Evolutionary conservation across 23 red algal genomes (phyloP), one percentile per base, ranked within the genome.

Genomic region (Gracilaria domingensis): DNA sequence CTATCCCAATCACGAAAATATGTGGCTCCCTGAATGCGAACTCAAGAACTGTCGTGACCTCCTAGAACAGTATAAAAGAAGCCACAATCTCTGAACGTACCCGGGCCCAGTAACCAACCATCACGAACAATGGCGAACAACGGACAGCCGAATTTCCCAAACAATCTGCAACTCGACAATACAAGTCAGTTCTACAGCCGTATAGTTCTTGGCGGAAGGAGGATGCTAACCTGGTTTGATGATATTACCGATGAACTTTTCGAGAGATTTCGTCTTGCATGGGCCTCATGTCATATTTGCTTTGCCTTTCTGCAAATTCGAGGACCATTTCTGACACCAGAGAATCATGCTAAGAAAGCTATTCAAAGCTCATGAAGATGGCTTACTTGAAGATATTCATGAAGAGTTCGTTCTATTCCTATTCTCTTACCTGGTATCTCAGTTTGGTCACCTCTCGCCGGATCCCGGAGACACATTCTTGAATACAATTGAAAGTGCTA

Each of bases 1-100:
- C 24, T 83, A 83, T 50, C 30, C 49, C 66, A 24, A 64, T 37
- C 80, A 83, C 39, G 80, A 39, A 30, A 83, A 66, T 57, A 58
- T 35, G 8, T 81, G 77, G 77, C 40, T 81, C 18, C 34, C 40
- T 0, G 77, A 81, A 30, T 23, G 8, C 9, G 80, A 83, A 12
- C 56, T 83, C 7, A 14, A 6, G 35, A 30, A 39, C 7, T 65
- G 56, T 45, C 42, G 42, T 4, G 42, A 45, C 42, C 42, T 40
- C 0, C 26, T 83, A 4, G 2, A 23, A 5, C 34, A 60, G 32
- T 83, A 64, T 44, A 83, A 83, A 65, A 62, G 36, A 29, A 45
- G 0, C 59, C 14, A 26, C 21, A 2, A 64, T 24, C 59, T 30
- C 59, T 64, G 24, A 64, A 30, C 0, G 12, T 64, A 32, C 6